Evolutionary conservation across 805 yeast genomes (phyloP).

Genomic region (Nematodospora valgi): DNA sequence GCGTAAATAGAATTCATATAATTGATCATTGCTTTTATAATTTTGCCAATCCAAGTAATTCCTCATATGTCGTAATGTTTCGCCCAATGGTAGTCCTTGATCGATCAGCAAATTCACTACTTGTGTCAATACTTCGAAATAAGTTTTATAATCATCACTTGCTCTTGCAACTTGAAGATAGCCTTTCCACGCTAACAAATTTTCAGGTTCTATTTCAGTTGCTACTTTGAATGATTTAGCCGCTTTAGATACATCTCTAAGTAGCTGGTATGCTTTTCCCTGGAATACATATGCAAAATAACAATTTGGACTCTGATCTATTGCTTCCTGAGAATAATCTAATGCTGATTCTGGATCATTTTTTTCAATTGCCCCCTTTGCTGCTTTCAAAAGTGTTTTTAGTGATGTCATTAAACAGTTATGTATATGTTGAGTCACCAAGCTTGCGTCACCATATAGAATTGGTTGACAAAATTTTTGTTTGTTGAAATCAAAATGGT

Average conservation of each 20-base stretch:
- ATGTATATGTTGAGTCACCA: too few species aligned
- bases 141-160: slow-evolving; percentile 35
- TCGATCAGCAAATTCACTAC: slow-evolving; percentile 35
- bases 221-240: slow-evolving; percentile 46
- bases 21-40: slow-evolving; percentile 23
- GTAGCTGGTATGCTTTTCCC: slow-evolving; percentile 63
- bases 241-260: slow-evolving; percentile 39
- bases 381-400: slow-evolving; percentile 32
- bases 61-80: slow-evolving; percentile 45
- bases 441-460: too few species aligned
- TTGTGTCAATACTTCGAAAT: slow-evolving; percentile 46
- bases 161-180: slow-evolving; percentile 45
- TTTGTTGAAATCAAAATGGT: too few species aligned
- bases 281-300: slow-evolving; percentile 67
- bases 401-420: slow-evolving; percentile 17
- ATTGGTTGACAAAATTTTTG: too few species aligned
- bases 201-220: slow-evolving; percentile 45
- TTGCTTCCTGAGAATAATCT: slow-evolving; percentile 50
- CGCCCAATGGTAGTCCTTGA: slow-evolving; percentile 46
- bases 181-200: slow-evolving; percentile 81
- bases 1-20: slow-evolving; percentile 47
- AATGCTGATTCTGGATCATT: slow-evolving; percentile 63
- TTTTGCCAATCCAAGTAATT: slow-evolving; percentile 40
- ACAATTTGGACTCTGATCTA: slow-evolving; percentile 52
- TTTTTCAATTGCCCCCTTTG: slow-evolving; percentile 46